A percentile compares a stretch with the other conserved stretches of the same genome.
These are phyloP conservation scores for Cocos nucifera DNA, from an alignment of 176 grass and related monocot species.

Conservation along the genomic window DNA sequence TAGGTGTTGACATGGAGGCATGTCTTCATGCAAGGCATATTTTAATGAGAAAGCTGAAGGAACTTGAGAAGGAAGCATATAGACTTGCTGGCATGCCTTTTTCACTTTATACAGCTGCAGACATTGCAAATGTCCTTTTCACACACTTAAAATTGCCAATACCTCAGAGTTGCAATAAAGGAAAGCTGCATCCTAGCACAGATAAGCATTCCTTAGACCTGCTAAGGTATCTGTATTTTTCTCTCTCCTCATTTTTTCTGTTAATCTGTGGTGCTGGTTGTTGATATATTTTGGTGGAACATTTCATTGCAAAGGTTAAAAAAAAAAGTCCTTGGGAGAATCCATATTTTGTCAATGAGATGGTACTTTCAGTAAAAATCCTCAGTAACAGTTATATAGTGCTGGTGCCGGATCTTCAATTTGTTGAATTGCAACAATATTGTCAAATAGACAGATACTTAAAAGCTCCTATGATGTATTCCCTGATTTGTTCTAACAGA, in stretches of 20 bases:
- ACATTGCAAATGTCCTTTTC: conserved; percentile 84
- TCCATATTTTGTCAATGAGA: too few species aligned
- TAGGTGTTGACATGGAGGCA: conserved; percentile 89
- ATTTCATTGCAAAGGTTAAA: background rate
- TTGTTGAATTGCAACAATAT: too few species aligned
- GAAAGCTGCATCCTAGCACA: conserved; percentile 90
- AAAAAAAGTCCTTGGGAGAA: too few species aligned
- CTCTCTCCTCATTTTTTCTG: background rate
- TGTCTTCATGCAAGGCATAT: conserved; percentile 63
- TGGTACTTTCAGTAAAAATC: too few species aligned
- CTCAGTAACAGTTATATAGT: too few species aligned
- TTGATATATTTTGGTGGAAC: background rate
- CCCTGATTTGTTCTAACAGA: too few species aligned
- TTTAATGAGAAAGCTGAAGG: conserved; percentile 79
- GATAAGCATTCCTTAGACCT: conserved; percentile 70
- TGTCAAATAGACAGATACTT: too few species aligned
- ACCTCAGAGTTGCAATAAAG: conserved; percentile 62
- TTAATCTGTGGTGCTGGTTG: background rate
- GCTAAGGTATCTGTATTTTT: conserved; percentile 45
- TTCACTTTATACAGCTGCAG: conserved; percentile 71
- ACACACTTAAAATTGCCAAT: conserved; percentile 71
- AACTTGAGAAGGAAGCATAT: conserved; percentile 80
- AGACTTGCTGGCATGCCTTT: conserved; percentile 69
- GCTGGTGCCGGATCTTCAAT: too few species aligned
- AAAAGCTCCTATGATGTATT: too few species aligned